These are phyloP conservation scores for Diophrys sp. DNA, from an alignment of 73 alveolate species.

Conservation along the genomic window DNA sequence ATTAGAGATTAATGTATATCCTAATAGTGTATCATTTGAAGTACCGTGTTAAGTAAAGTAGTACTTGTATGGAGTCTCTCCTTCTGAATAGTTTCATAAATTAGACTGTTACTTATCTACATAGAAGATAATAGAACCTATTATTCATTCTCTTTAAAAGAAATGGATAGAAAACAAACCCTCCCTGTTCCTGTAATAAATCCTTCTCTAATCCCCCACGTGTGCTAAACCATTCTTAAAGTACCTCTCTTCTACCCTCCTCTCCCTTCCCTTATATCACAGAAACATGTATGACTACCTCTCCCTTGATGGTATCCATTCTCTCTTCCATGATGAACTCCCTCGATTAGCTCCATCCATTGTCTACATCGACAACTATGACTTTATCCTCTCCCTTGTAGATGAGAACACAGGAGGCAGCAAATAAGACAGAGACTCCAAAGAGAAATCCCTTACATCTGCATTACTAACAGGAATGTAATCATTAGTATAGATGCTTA, in stretches of 20 bases:
- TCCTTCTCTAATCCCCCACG: background rate
- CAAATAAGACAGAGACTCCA: background rate
- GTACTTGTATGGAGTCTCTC: too few relatives aligned
- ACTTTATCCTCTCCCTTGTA: too few relatives aligned
- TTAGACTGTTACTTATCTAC: background rate
- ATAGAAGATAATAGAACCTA: background rate
- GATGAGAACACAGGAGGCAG: background rate
- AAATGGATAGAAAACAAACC: background rate
- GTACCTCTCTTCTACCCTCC: background rate
- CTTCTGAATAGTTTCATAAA: too few relatives aligned
- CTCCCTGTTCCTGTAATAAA: background rate
- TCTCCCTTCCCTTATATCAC: background rate
- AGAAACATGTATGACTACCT: background rate
- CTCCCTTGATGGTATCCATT: background rate
- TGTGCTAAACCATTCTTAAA: background rate
- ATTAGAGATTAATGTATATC: too few relatives aligned
- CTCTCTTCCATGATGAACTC: background rate
- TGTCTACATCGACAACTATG: background rate
- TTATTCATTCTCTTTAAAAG: background rate
- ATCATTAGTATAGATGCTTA: background rate
- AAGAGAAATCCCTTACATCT: background rate
- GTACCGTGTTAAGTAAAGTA: too few relatives aligned
- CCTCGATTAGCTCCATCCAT: background rate
- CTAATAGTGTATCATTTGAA: too few relatives aligned
- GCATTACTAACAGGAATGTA: background rate